These are phyloP conservation scores for Macadamia integrifolia DNA, from an alignment of 164 flowering plant genomes.

Conservation along the genomic window DNA sequence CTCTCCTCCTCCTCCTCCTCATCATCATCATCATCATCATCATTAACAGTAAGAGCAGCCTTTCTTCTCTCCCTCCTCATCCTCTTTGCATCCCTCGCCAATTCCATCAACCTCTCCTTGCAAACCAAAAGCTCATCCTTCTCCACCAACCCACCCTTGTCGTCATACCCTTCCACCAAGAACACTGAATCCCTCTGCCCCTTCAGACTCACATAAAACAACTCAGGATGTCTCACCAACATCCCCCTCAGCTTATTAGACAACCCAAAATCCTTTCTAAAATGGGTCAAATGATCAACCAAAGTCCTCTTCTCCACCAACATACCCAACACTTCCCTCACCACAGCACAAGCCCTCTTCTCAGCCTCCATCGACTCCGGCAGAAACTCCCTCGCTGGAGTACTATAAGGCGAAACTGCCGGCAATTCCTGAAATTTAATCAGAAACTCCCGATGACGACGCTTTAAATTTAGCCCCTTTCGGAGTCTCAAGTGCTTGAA, in stretches of 20 bases:
- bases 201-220: constrained; percentile 86
- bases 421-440: constrained; percentile 58
- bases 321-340: constrained; percentile 86
- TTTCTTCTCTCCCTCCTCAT: constrained; percentile 58
- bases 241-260: constrained; percentile 76
- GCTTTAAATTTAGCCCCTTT: constrained; percentile 73
- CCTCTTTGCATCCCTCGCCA: constrained; percentile 66
- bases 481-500: constrained; percentile 70
- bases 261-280: constrained; percentile 77
- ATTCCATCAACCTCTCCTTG: constrained; percentile 45
- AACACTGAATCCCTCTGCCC: constrained; percentile 87
- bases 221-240: constrained; percentile 89
- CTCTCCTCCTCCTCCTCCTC: constrained; percentile 31
- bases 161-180: constrained; percentile 75
- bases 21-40: constrained; percentile 21
- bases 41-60: constrained; percentile 1
- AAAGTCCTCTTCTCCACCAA: constrained; percentile 79
- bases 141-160: constrained; percentile 53
- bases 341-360: constrained; percentile 84
- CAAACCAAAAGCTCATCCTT: constrained; percentile 47
- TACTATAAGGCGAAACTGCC: constrained; percentile 57
- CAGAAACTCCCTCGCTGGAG: constrained; percentile 24
- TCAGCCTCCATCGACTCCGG: constrained; percentile 63
- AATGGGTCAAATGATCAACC: constrained; percentile 84
- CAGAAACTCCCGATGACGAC: constrained; percentile 58